Evolutionary conservation across 352 stramenopile genomes (phyloP).

Genomic region (Globisporangium echinulatum): DNA sequence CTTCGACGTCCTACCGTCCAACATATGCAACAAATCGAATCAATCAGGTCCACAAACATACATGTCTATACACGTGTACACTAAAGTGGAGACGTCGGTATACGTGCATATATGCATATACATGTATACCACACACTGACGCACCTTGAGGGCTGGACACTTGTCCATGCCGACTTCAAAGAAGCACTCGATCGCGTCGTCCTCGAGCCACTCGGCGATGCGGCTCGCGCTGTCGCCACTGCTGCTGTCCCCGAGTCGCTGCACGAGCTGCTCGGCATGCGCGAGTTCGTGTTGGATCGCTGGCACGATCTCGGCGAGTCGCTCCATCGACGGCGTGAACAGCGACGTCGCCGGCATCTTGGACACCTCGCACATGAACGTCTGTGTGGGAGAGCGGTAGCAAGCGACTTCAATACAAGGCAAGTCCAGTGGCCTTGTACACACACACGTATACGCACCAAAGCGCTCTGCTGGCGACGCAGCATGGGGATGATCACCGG

Average conservation of each 20-base stretch:
- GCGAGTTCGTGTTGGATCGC: slow-evolving; percentile 86
- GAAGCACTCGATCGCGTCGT: slow-evolving; percentile 87
- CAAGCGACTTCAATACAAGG: neutral
- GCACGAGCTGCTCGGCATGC: slow-evolving; percentile 81
- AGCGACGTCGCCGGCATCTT: slow-evolving; percentile 86
- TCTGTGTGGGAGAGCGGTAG: slow-evolving; percentile 18
- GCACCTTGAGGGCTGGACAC: slow-evolving; percentile 50
- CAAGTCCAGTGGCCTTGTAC: neutral
- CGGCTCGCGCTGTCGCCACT: slow-evolving; percentile 32
- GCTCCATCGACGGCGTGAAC: slow-evolving; percentile 86
- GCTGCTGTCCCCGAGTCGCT: slow-evolving; percentile 38
- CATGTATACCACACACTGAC: neutral
- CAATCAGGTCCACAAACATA: too few relatives aligned
- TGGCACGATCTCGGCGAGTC: slow-evolving; percentile 69
- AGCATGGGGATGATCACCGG: slow-evolving; percentile 93
- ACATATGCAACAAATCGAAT: too few relatives aligned
- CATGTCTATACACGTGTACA: too few relatives aligned
- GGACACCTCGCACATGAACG: slow-evolving; percentile 90
- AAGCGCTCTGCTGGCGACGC: slow-evolving; percentile 86
- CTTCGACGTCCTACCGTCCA: slow-evolving; percentile 75
- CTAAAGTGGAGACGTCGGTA: too few relatives aligned
- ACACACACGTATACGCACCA: slow-evolving; percentile 31
- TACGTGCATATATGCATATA: too few relatives aligned
- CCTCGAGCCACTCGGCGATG: slow-evolving; percentile 85
- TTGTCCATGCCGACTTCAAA: slow-evolving; percentile 89